These are phyloP conservation scores for Lecanicillium sp. DNA, from an alignment of 2,329 filamentous ascomycete genomes.

Conservation along the genomic window DNA sequence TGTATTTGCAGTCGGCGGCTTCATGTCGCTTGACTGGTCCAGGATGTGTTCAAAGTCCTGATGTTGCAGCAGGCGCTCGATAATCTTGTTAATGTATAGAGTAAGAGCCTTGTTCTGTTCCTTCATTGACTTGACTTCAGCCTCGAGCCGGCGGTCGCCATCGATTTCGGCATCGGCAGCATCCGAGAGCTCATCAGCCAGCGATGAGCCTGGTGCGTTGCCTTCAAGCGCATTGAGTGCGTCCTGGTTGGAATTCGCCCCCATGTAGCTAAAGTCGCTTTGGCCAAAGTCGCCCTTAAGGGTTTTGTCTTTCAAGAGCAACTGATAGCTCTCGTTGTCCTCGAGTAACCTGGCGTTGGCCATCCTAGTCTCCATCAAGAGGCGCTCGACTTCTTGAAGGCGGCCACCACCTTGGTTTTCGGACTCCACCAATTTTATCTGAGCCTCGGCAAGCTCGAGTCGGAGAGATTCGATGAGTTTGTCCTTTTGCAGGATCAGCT, in stretches of 20 bases:
- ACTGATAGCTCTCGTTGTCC: constrained; percentile 96
- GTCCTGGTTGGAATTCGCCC: constrained; percentile 51
- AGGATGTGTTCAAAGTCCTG: constrained; percentile 93
- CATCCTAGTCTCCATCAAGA: constrained; percentile 87
- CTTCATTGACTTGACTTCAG: constrained; percentile 70
- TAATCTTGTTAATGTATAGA: constrained; percentile 98
- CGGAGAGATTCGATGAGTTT: constrained; percentile 89
- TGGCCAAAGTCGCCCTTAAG: constrained; percentile 88
- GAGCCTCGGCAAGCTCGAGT: constrained; percentile 85
- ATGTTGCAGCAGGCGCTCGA: constrained; percentile 87
- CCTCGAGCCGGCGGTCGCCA: constrained; percentile 61
- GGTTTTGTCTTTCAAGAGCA: constrained; percentile 89
- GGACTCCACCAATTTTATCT: constrained; percentile 90
- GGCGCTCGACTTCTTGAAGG: constrained; percentile 81
- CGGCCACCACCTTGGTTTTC: constrained; percentile 88
- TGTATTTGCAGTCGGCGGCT: constrained; percentile 35
- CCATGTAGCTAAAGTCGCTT: constrained; percentile 69
- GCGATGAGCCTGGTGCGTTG: constrained; percentile 42
- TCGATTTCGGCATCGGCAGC: constrained; percentile 53
- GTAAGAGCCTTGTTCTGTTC: constrained; percentile 97
- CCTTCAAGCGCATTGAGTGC: constrained; percentile 59
- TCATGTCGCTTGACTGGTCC: constrained; percentile 62
- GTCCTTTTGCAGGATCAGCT: constrained; percentile 88
- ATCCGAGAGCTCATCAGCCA: constrained; percentile 85
- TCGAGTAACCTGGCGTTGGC: constrained; percentile 94